A percentile compares a stretch with the other conserved stretches of the same genome.
Evolutionary conservation across 2,329 filamentous ascomycete species (phyloP).

Genomic region (Sporothrix variecibatus): DNA sequence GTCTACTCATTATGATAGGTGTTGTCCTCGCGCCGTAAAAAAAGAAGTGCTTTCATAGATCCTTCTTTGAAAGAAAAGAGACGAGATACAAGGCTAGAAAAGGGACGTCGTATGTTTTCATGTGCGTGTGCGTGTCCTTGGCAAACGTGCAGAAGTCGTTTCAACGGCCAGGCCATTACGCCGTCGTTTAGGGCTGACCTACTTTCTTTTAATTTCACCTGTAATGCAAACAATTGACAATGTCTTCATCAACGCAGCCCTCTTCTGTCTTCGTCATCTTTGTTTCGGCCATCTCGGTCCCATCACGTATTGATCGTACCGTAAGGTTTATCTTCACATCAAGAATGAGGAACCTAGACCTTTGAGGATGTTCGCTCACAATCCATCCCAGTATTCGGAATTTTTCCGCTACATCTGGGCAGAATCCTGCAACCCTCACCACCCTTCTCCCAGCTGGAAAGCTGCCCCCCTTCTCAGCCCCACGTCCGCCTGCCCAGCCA

Average conservation of each 20-base stretch:
- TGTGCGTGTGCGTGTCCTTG: neutral
- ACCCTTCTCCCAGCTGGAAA: too few relatives aligned
- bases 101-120: neutral
- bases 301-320: too few relatives aligned
- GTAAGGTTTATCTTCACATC: too few relatives aligned
- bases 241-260: neutral
- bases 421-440: neutral
- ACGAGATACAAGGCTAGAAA: neutral
- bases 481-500: conserved; percentile 1
- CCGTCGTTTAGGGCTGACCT: neutral
- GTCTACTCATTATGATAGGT: neutral
- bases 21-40: neutral
- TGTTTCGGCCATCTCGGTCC: too few relatives aligned
- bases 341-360: too few relatives aligned
- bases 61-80: neutral
- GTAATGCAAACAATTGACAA: neutral
- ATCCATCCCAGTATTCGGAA: too few relatives aligned
- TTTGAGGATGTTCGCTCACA: too few relatives aligned
- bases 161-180: too few relatives aligned
- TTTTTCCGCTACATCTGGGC: neutral
- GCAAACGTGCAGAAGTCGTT: neutral
- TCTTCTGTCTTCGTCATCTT: neutral
- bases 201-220: neutral
- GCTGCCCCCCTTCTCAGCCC: neutral
- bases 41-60: neutral